Percentiles rank a stretch among this genome's conserved stretches.
Conservation (phyloP, 2,329 filamentous ascomycete species). For the Lasiodiplodia sp. region DNA sequence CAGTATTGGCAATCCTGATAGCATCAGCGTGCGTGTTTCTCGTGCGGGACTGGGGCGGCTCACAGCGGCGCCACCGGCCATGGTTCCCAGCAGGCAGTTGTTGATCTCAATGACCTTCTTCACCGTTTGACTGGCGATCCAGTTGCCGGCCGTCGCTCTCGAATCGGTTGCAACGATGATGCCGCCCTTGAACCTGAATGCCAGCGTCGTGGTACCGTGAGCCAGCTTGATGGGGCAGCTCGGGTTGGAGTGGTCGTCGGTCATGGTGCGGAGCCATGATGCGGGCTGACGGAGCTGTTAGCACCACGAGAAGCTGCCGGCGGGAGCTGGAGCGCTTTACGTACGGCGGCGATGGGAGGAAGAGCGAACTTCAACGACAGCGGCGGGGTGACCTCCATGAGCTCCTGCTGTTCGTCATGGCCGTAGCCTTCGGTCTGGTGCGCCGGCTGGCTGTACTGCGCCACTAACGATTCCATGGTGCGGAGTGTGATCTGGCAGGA, state of each 20-base stretch:
- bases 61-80: constrained; percentile 96
- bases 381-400: constrained; percentile 73
- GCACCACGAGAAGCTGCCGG: constrained; percentile 5
- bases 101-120: constrained; percentile 99
- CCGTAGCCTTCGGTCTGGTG: constrained; percentile 76
- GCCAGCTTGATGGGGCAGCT: constrained; percentile 99
- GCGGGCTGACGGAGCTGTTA: constrained; percentile 69
- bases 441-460: constrained; percentile 84
- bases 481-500: neutral
- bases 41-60: constrained; percentile 40
- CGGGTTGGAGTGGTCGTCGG: constrained; percentile 96
- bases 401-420: constrained; percentile 76
- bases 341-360: constrained; percentile 88
- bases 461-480: constrained; percentile 88
- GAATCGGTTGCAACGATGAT: constrained; percentile 99
- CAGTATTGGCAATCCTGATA: constrained; percentile 95
- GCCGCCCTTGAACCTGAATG: constrained; percentile 96
- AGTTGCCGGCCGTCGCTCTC: constrained; percentile 94
- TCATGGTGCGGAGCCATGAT: constrained; percentile 94
- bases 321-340: constrained; percentile 38
- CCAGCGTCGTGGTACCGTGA: constrained; percentile 96
- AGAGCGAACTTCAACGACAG: constrained; percentile 94
- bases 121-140: constrained; percentile 99
- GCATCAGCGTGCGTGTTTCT: neutral
- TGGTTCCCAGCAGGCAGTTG: constrained; percentile 89